Base-by-base conservation (phyloP, 2,329 filamentous ascomycete species). In the Colletotrichum lupini region DNA sequence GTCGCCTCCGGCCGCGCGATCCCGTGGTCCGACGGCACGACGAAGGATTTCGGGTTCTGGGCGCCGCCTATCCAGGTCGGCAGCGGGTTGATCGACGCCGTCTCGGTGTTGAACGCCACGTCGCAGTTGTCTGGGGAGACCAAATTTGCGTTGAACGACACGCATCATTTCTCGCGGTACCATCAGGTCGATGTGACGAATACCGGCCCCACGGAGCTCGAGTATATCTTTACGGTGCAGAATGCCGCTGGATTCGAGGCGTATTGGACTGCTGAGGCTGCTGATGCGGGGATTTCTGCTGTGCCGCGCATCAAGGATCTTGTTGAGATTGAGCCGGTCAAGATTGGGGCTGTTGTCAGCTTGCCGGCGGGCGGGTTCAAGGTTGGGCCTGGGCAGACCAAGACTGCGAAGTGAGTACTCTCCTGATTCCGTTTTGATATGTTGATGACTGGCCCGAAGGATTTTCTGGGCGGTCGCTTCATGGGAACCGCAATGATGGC, bases 111-210 rank as follows among this genome's bases (percentile, higher is more conserved):
- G 14, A 67, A 73, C 30, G 60, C 56, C 1, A 46, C 62, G 3
- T 72, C 62, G 32, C 68, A 83, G 73, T 81, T 85, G 3, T 79
- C 86, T 4, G 79, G 83, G 35, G 81, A 82, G 42, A 80, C 76
- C 3, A 83, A 81, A 66, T 80, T 85, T 42, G 78, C 79, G 4
- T 83, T 85, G 75, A 85, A 86, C 72, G 84, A 86, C 69, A 85
- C 83, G 28, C 77, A 79, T 46, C 76, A 85, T 72, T 82, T 85
- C 62, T 71, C 77, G 30, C 68, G 74, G 7, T 75, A 76, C 42
- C 77, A 78, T 62, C 52, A 68, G 26, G 67, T 78, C 9, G 37
- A 73, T 60, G 80, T 86, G 74, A 81, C 79, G 67, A 86, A 86
- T 76, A 77, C 77, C n/a, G 83, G 79, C 59, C 73, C 74, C 28